These are phyloP conservation scores for Trifolium subterraneum DNA, from an alignment of 306 rosid genomes.

Conservation along the genomic window DNA sequence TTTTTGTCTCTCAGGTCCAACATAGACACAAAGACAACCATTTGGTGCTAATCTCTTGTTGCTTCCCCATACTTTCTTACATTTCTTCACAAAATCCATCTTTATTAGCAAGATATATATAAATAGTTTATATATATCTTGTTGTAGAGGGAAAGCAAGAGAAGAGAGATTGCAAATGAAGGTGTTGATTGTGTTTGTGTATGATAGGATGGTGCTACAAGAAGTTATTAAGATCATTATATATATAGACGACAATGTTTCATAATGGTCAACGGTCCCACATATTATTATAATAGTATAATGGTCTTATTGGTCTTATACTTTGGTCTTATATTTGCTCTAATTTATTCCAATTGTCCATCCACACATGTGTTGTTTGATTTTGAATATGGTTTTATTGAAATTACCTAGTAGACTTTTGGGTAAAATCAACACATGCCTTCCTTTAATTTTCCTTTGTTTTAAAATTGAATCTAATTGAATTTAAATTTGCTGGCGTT, in stretches of 20 bases:
- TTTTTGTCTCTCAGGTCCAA: slow-evolving; percentile 59
- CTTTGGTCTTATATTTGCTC: not conserved
- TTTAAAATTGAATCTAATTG: too few species aligned
- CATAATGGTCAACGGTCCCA: not conserved
- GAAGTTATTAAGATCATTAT: not conserved
- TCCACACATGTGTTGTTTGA: not conserved
- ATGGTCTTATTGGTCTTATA: not conserved
- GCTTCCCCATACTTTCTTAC: slow-evolving; percentile 6
- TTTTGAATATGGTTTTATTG: not conserved
- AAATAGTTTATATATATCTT: not conserved
- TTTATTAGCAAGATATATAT: not conserved
- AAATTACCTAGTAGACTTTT: not conserved
- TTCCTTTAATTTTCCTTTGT: too few species aligned
- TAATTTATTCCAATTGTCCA: not conserved
- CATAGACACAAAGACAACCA: slow-evolving; percentile 65
- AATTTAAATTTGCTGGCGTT: too few species aligned
- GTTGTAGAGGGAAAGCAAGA: not conserved
- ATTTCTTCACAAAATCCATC: slow-evolving; percentile 44
- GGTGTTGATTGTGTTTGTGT: not conserved
- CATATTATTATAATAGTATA: too few species aligned
- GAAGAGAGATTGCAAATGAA: not conserved
- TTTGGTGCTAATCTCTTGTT: slow-evolving; percentile 37
- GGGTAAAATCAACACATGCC: too few species aligned
- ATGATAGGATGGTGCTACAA: not conserved
- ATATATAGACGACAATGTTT: not conserved